A percentile compares a stretch with the other conserved stretches of the same genome.
These are phyloP conservation scores for Exophiala calicioides DNA, from an alignment of 2,329 filamentous ascomycete genomes.

Conservation along the genomic window DNA sequence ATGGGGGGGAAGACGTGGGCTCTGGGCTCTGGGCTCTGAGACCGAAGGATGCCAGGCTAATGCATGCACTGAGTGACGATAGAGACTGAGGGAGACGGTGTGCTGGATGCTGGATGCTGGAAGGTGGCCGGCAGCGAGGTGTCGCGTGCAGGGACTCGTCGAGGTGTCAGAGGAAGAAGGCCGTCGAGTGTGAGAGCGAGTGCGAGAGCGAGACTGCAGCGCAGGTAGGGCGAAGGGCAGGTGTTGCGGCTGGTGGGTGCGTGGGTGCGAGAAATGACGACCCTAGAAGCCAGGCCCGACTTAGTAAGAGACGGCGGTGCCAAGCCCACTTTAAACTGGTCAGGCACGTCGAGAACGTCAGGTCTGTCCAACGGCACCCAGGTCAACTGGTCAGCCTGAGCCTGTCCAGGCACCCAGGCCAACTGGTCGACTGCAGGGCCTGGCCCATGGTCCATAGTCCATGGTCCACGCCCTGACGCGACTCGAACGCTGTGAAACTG, in stretches of 20 bases:
- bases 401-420: too few species aligned
- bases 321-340: too few species aligned
- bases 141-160: conserved; percentile 23
- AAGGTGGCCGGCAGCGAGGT: too few species aligned
- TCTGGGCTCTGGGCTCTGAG: conserved; percentile 9
- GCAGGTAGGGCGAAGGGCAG: too few species aligned
- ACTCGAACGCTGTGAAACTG: too few species aligned
- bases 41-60: conserved; percentile 11
- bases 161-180: conserved; percentile 13
- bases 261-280: conserved; percentile 23
- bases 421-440: too few species aligned
- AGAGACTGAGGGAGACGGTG: conserved; percentile 32
- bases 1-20: conserved; percentile 15
- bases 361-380: too few species aligned
- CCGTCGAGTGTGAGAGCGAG: conserved; percentile 12
- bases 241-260: too few species aligned
- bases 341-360: not conserved
- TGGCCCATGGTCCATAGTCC: too few species aligned
- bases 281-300: not conserved
- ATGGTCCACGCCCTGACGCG: too few species aligned
- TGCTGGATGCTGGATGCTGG: conserved; percentile 29
- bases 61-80: conserved; percentile 14
- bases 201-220: conserved; percentile 6
- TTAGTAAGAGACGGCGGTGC: not conserved
- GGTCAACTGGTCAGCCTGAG: too few species aligned